Evolutionary conservation across 306 rosid genomes (phyloP), one percentile per base, ranked within the genome.

Genomic region (Quercus dentata): DNA sequence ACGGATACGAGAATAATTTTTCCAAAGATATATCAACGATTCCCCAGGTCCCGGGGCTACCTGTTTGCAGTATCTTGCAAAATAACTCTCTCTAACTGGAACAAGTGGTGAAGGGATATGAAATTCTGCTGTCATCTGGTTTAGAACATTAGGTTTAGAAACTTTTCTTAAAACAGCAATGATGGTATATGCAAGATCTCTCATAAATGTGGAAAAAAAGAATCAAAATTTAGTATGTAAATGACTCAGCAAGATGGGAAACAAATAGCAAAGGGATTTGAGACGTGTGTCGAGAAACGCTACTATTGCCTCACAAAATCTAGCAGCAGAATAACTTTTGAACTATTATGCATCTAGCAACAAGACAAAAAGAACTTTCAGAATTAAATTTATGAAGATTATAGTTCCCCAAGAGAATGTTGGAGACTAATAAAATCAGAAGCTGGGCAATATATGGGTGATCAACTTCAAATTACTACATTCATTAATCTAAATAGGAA

Each of bases 1-100:
- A 77, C 23, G 91, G 90, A 72, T 65, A 71, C 10, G 85, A 83
- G 51, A 88, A 75, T 75, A 74, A 27, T 13, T 84, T 70, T 59
- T 92, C 94, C 83, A 90, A 56, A 2, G 97, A 88, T 46, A 85
- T 77, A 79, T 91, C 97, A 17, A 91, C 97, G 1, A 91, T 69
- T 6, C 74, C 94, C 94, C 97, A 91, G 12, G 23, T 23, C 4
- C 71, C 73, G 2, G 23, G 61, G 75, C 31, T 6, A 89, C 27
- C 21, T 81, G 79, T 61, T 86, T 89, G 84, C 92, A 78, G 69
- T 88, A 89, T 61, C 94, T 83, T 51, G 84, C 91, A 74, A 89
- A 88, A 64, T 76, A 78, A 81, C 81, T 87, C 78, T 86, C 86
- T 38, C 94, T 52, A 5, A 82, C 28, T 0, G 86, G 83, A 18